A percentile compares a stretch with the other conserved stretches of the same genome.
These are phyloP conservation scores for Halophytophthora polymorphica DNA, from an alignment of 352 stramenopile genomes.

Conservation along the genomic window DNA sequence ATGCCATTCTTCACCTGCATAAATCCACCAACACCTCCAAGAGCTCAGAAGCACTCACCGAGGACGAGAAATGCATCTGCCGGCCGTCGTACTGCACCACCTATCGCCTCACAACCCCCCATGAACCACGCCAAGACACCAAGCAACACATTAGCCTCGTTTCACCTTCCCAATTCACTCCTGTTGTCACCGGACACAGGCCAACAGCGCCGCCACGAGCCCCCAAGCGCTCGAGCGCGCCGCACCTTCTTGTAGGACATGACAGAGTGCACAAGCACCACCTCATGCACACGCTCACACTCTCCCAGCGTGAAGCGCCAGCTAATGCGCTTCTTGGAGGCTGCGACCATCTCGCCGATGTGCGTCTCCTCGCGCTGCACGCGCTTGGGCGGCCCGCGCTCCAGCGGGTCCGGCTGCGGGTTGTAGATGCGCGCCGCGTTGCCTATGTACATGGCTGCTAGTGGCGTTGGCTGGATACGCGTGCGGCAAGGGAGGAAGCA, in stretches of 20 bases:
- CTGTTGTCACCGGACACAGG: too few relatives aligned
- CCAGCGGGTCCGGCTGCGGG: slow-evolving; percentile 57
- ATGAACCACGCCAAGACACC: background rate
- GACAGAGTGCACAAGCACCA: slow-evolving; percentile 77
- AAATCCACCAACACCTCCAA: slow-evolving; percentile 7
- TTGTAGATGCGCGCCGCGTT: slow-evolving; percentile 68
- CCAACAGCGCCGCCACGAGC: background rate
- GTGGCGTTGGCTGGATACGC: background rate
- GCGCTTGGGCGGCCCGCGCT: slow-evolving; percentile 68
- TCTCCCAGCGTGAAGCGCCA: slow-evolving; percentile 84
- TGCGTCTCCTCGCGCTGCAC: slow-evolving; percentile 71
- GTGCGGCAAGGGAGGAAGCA: too few relatives aligned
- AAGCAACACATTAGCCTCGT: too few relatives aligned
- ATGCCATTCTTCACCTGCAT: slow-evolving; percentile 1
- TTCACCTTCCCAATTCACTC: too few relatives aligned
- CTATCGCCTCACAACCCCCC: slow-evolving; percentile 17
- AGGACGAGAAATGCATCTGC: slow-evolving; percentile 80
- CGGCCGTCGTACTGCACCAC: slow-evolving; percentile 74
- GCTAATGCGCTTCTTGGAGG: slow-evolving; percentile 79
- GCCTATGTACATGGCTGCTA: slow-evolving; percentile 49
- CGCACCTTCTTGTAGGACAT: slow-evolving; percentile 85
- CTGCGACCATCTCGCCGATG: slow-evolving; percentile 76
- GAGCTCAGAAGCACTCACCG: slow-evolving; percentile 27
- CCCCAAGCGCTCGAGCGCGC: background rate
- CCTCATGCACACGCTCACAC: slow-evolving; percentile 64